phyloP scores from a whole-genome alignment of 257 asterid genomes.

The Pogostemon cablin region DNA sequence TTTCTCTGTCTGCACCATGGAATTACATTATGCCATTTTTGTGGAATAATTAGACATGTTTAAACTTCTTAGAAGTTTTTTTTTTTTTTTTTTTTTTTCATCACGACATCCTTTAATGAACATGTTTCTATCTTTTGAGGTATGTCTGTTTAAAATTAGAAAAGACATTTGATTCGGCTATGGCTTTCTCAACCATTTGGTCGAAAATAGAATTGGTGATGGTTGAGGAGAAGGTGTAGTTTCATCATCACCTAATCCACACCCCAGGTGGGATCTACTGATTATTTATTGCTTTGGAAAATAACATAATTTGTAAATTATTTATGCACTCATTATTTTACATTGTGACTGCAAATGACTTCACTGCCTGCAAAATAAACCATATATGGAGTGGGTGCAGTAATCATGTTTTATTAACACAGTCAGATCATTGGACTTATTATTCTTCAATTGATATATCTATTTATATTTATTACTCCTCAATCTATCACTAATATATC shows the following conservation, averaged over 20 bases:
- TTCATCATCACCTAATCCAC: background rate
- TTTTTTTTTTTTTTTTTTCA: no score
- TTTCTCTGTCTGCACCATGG: background rate
- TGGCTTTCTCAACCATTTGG: no score
- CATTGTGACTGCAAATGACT: conserved; percentile 21
- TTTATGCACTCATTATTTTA: background rate
- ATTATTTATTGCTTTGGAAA: background rate
- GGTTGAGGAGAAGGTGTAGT: background rate
- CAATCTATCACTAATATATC: no score
- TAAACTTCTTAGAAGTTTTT: no score
- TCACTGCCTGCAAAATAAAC: background rate
- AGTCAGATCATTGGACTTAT: background rate
- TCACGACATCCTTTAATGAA: no score
- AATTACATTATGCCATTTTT: background rate
- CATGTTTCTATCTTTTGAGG: no score
- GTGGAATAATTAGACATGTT: background rate
- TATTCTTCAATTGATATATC: no score
- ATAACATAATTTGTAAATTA: background rate
- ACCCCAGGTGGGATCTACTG: background rate
- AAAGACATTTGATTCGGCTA: no score
- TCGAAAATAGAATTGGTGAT: no score
- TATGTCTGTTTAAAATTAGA: no score
- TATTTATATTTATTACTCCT: no score
- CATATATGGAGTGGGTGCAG: conserved; percentile 25
- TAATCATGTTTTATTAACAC: background rate